phyloP scores from a whole-genome alignment of 2,329 filamentous ascomycete species.

The Stachybotrys elegans region DNA sequence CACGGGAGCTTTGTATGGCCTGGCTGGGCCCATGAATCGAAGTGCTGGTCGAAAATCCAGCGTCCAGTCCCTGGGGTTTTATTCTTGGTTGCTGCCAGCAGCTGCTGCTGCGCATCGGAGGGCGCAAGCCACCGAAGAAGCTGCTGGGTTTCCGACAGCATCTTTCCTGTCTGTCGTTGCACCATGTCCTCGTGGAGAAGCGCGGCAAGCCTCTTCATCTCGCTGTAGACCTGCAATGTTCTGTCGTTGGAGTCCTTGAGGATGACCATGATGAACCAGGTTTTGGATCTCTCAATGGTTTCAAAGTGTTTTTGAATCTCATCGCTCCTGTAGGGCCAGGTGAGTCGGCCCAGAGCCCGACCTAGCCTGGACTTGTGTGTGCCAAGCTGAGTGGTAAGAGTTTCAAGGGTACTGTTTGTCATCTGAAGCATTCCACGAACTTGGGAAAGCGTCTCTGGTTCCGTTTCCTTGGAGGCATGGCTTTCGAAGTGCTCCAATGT shows the following conservation, averaged over 20 bases:
- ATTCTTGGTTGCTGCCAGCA: conserved; percentile 7
- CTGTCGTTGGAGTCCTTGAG: conserved; percentile 14
- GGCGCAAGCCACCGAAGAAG: conserved; percentile 15
- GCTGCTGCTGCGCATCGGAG: conserved; percentile 11
- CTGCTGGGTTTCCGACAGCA: conserved; percentile 11
- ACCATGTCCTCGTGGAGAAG: conserved; percentile 16
- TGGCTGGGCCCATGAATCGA: conserved; percentile 11
- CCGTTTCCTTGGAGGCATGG: conserved; percentile 1
- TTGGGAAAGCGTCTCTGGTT: conserved; percentile 1
- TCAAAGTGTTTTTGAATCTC: conserved; percentile 15
- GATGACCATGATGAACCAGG: conserved; percentile 19
- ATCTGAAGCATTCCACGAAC: conserved; percentile 11
- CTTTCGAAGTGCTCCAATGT: conserved; percentile 14
- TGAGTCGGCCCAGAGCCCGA: conserved; percentile 7
- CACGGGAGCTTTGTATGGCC: conserved; percentile 10
- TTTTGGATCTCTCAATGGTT: conserved; percentile 16
- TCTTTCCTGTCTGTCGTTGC: conserved; percentile 8
- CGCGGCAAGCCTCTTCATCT: conserved; percentile 14
- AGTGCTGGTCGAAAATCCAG: conserved; percentile 13
- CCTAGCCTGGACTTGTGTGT: conserved; percentile 10
- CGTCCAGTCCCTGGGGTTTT: conserved; percentile 14
- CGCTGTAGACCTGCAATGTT: conserved; percentile 11
- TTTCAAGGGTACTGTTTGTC: conserved; percentile 15
- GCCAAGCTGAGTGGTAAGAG: conserved; percentile 11
- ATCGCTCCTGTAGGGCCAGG: conserved; percentile 15